These are phyloP conservation scores for Gossypium rotundifolium DNA, from an alignment of 345 rosid genomes.

Conservation along the genomic window DNA sequence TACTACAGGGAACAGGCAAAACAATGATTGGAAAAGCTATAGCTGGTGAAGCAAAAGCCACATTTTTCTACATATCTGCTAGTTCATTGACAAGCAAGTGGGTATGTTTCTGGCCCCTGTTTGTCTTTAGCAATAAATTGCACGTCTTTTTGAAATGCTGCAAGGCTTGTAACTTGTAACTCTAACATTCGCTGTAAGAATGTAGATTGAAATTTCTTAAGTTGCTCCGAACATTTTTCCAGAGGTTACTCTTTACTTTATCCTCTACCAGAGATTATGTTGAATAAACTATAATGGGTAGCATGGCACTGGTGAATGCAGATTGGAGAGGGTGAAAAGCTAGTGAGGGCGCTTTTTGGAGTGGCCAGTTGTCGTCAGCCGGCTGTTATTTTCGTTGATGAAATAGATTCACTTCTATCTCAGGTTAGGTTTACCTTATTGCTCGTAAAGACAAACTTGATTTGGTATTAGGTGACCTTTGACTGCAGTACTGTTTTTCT, in stretches of 20 bases:
- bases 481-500: background rate
- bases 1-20: slow-evolving; percentile 86
- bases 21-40: slow-evolving; percentile 99
- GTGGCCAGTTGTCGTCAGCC: slow-evolving; percentile 99
- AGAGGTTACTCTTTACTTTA: background rate
- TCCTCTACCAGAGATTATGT: background rate
- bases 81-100: slow-evolving; percentile 99
- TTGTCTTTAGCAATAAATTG: slow-evolving; percentile 6
- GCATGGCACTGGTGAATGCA: slow-evolving; percentile 22
- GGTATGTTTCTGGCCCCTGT: slow-evolving; percentile 42
- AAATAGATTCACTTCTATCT: slow-evolving; percentile 93
- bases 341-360: slow-evolving; percentile 96
- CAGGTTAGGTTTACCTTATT: slow-evolving; percentile 48
- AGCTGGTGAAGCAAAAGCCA: slow-evolving; percentile 99
- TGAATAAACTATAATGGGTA: background rate
- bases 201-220: background rate
- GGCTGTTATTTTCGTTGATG: slow-evolving; percentile 97
- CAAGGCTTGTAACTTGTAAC: background rate
- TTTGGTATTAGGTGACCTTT: background rate
- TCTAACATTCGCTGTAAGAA: background rate
- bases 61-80: slow-evolving; percentile 95
- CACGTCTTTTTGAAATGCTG: background rate
- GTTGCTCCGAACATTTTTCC: background rate
- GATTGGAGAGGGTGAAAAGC: slow-evolving; percentile 99
- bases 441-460: slow-evolving; percentile 2